phyloP scores from a whole-genome alignment of 2,329 filamentous ascomycete genomes.

The Purpureocillium lavendulum region DNA sequence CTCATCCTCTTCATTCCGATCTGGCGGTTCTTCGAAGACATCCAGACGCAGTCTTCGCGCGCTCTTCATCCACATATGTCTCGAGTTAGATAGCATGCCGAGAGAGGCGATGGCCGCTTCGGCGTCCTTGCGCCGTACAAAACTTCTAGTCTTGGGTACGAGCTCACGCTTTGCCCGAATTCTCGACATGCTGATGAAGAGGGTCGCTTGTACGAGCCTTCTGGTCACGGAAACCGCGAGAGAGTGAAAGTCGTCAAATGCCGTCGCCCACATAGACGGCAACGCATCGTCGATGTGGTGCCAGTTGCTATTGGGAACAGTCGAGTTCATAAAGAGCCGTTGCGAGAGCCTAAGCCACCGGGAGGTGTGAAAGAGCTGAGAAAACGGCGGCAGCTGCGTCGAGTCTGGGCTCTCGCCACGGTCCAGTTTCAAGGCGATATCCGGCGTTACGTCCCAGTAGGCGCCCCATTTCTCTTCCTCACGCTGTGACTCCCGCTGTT shows the following conservation, averaged over 20 bases:
- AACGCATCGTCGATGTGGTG: slow-evolving; percentile 45
- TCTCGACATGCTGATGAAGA: slow-evolving; percentile 65
- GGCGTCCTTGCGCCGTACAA: slow-evolving; percentile 37
- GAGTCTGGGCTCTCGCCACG: slow-evolving; percentile 8
- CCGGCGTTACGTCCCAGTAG: slow-evolving; percentile 55
- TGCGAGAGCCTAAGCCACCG: slow-evolving; percentile 58
- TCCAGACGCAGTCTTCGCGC: slow-evolving; percentile 41
- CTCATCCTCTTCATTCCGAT: slow-evolving; percentile 12
- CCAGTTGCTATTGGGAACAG: slow-evolving; percentile 60
- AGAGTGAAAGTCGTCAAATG: slow-evolving; percentile 67
- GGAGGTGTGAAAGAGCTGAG: slow-evolving; percentile 47
- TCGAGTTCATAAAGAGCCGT: slow-evolving; percentile 67
- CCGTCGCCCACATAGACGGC: slow-evolving; percentile 66
- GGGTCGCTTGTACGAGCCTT: slow-evolving; percentile 58
- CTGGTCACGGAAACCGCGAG: slow-evolving; percentile 60
- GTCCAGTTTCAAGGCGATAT: slow-evolving; percentile 22
- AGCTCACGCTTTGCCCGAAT: slow-evolving; percentile 41
- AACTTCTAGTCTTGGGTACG: slow-evolving; percentile 15
- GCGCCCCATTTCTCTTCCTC: slow-evolving; percentile 55
- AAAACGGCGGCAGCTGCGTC: slow-evolving; percentile 35
- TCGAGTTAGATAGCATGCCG: slow-evolving; percentile 27
- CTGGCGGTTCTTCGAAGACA: slow-evolving; percentile 30
- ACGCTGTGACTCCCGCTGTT: slow-evolving; percentile 48
- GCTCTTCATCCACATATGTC: slow-evolving; percentile 37
- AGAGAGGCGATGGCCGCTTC: slow-evolving; percentile 40